Evolutionary conservation across 192 early-diverging fungal species (phyloP), one percentile per base, ranked within the genome.

Genomic region (Gorgonomyces haynaldii): DNA sequence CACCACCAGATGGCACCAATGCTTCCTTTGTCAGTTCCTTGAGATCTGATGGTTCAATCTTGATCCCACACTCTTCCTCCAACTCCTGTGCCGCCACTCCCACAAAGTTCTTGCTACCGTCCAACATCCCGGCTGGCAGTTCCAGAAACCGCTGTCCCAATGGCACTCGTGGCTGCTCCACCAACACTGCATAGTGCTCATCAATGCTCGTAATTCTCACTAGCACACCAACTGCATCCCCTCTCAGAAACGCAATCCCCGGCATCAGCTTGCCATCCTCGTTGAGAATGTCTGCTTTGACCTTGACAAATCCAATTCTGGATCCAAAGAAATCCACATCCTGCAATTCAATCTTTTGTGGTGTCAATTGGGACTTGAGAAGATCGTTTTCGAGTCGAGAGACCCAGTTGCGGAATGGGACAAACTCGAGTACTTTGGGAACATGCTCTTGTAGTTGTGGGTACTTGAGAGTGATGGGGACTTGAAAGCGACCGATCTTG

Each of bases 71-170:
- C 53, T 91, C 89, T 57, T 91, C 89, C 22, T 82, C 49, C 3
- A 91, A 67, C 43, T 91, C 89, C 3, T 75, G 64, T 3, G 84
- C 84, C 13, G 84, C 85, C 13, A 70, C 69, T 12, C 89, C 89
- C 4, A 66, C 55, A 74, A 91, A 88, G 54, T 70, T 66, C 15
- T 76, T 79, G 21, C 66, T 70, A 27, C 66, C 85, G 51, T 89
- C 84, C 25, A 88, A 53, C 89, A 92, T 92, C 1, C 85, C 85
- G 0, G 89, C 89, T 0, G 89, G 89, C 25, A 92, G 64, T 57
- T 89, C 89, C 35, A 66, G 53, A 50, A 83, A 67, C 0, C 53
- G n/a, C 17, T 80, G 52, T 0, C 81, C 74, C 4, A 82, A 70
- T 0, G 89, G 66, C 19, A 88, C 39, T 0, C 86, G 67, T 8